A percentile compares a stretch with the other conserved stretches of the same genome.
Conservation (phyloP, 1,284 basidiomycete species). For the Phlebopus sp. region DNA sequence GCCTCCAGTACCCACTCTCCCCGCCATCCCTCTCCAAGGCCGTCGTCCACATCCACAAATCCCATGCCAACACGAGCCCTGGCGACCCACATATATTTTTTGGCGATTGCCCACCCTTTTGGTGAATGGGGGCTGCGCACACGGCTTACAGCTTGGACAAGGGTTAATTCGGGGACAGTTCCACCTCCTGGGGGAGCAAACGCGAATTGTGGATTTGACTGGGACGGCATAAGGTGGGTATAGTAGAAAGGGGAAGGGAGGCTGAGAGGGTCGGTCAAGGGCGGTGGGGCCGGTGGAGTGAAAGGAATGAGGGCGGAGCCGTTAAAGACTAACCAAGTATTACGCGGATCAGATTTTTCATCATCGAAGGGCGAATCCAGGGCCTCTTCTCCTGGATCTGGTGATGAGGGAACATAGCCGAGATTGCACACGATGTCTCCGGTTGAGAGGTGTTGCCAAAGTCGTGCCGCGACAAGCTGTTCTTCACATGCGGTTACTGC, state of each 20-base stretch:
- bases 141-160: conserved; percentile 34
- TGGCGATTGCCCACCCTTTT: conserved; percentile 52
- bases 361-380: conserved; percentile 16
- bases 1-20: conserved; percentile 75
- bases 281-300: conserved; percentile 48
- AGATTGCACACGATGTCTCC: conserved; percentile 78
- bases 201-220: conserved; percentile 45
- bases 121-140: conserved; percentile 59
- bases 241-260: conserved; percentile 75
- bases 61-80: conserved; percentile 41
- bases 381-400: conserved; percentile 33
- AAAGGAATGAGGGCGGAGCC: conserved; percentile 58
- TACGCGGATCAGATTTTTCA: conserved; percentile 17
- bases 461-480: conserved; percentile 56
- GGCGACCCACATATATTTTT: conserved; percentile 62
- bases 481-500: conserved; percentile 57
- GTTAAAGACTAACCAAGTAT: conserved; percentile 69
- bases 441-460: conserved; percentile 68
- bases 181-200: conserved; percentile 33
- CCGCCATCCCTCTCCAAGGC: conserved; percentile 64
- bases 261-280: conserved; percentile 51
- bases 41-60: conserved; percentile 35
- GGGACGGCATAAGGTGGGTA: conserved; percentile 55
- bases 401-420: conserved; percentile 53
- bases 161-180: conserved; percentile 38